Conservation (phyloP, 2,329 filamentous ascomycete genomes). For the Akanthomyces dipterigenus region DNA sequence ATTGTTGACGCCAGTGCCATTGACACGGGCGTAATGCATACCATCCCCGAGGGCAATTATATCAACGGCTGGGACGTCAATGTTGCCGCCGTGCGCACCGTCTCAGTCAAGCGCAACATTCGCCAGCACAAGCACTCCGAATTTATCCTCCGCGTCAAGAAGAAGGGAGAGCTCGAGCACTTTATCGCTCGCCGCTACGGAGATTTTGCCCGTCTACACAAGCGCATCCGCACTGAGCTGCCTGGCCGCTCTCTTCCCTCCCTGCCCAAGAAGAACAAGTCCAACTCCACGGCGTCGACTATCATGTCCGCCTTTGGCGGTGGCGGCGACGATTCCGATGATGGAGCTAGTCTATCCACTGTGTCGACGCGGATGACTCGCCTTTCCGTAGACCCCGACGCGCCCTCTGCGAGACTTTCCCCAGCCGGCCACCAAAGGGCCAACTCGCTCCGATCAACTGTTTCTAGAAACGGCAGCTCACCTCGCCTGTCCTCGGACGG, state of each 20-base stretch:
- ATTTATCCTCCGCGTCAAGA: slow-evolving; percentile 82
- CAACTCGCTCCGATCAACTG: slow-evolving; percentile 20
- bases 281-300: slow-evolving; percentile 58
- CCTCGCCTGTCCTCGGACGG: slow-evolving; percentile 27
- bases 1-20: slow-evolving; percentile 91
- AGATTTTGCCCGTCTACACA: slow-evolving; percentile 77
- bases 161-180: slow-evolving; percentile 64
- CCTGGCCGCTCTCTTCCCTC: slow-evolving; percentile 85
- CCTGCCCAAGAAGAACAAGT: slow-evolving; percentile 87
- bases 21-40: slow-evolving; percentile 79
- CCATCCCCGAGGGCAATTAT: slow-evolving; percentile 81
- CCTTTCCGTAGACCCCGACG: slow-evolving; percentile 20
- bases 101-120: slow-evolving; percentile 75
- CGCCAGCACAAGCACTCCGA: slow-evolving; percentile 90
- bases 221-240: slow-evolving; percentile 71
- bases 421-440: slow-evolving; percentile 18
- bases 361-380: slow-evolving; percentile 60
- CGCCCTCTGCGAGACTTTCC: slow-evolving; percentile 21
- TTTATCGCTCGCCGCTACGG: slow-evolving; percentile 83
- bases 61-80: slow-evolving; percentile 98
- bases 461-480: slow-evolving; percentile 22
- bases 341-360: slow-evolving; percentile 75
- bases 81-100: slow-evolving; percentile 79
- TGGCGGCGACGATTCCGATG: slow-evolving; percentile 62
- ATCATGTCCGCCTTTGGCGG: slow-evolving; percentile 48